Evolutionary conservation across 495 filamentous ascomycete species (phyloP).

Genomic region (Chlorociboria aeruginascens): DNA sequence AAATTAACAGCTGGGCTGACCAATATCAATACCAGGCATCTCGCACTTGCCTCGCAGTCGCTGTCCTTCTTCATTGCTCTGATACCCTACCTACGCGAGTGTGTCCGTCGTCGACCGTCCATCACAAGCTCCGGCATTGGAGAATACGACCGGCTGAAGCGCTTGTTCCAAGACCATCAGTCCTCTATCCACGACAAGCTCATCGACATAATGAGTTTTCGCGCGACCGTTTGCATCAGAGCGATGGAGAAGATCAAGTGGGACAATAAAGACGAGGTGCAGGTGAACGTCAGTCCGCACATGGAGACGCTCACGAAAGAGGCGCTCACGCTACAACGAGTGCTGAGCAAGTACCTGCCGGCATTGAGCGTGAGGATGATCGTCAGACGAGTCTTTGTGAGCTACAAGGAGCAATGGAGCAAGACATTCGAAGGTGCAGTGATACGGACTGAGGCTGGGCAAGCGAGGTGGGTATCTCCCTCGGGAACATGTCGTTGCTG

Average conservation of each 20-base stretch:
- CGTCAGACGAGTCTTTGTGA: conserved; percentile 75
- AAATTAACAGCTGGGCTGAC: conserved; percentile 76
- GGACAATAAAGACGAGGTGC: conserved; percentile 37
- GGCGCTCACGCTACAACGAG: conserved; percentile 72
- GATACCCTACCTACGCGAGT: conserved; percentile 81
- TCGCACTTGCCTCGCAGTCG: conserved; percentile 80
- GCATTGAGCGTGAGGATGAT: conserved; percentile 68
- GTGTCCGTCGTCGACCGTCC: conserved; percentile 55
- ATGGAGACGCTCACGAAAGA: conserved; percentile 86
- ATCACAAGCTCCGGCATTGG: conserved; percentile 48
- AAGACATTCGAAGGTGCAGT: conserved; percentile 54
- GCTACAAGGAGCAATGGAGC: conserved; percentile 69
- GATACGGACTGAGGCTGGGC: conserved; percentile 49
- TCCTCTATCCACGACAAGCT: conserved; percentile 84
- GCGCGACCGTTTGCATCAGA: conserved; percentile 55
- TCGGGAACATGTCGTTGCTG: background rate
- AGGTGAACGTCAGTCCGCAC: conserved; percentile 43
- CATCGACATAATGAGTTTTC: conserved; percentile 84
- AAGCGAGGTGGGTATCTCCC: conserved; percentile 40
- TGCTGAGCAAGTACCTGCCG: conserved; percentile 69
- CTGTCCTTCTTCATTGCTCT: conserved; percentile 73
- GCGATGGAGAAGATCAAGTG: conserved; percentile 64
- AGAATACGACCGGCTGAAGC: conserved; percentile 84
- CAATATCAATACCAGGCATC: conserved; percentile 88
- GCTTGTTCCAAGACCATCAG: conserved; percentile 83